phyloP scores from a whole-genome alignment of 1,284 basidiomycete species.

The Tausonia pullulans region DNA sequence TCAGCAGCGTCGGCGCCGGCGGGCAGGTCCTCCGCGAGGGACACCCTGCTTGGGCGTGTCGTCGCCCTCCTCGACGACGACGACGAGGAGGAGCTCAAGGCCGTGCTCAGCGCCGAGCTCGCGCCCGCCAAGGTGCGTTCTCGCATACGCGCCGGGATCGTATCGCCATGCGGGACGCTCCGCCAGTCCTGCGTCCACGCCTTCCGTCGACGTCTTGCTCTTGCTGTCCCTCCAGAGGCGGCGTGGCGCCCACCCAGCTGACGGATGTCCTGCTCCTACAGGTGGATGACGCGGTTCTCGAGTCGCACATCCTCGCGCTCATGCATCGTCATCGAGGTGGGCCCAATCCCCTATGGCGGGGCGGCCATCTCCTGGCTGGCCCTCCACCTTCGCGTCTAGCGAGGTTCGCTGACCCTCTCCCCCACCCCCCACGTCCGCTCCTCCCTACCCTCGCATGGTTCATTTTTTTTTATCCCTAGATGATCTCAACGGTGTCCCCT shows the following conservation, averaged over 20 bases:
- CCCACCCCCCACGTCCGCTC: neutral
- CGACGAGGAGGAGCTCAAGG: constrained; percentile 72
- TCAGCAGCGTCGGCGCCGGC: neutral
- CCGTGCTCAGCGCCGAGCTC: constrained; percentile 55
- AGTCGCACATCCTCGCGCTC: constrained; percentile 64
- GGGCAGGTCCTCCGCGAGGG: neutral
- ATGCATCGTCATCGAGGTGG: constrained; percentile 66
- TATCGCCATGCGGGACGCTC: neutral
- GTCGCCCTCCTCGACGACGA: constrained; percentile 63
- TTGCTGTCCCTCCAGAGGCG: neutral
- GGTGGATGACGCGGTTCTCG: constrained; percentile 41
- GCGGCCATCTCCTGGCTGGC: no score
- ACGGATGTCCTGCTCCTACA: neutral
- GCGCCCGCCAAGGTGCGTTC: constrained; percentile 23
- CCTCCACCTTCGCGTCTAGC: neutral
- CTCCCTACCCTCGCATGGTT: neutral
- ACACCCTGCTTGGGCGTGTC: constrained; percentile 46
- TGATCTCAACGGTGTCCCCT: constrained; percentile 67
- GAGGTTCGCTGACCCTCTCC: neutral
- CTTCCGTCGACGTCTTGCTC: neutral
- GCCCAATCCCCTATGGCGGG: neutral
- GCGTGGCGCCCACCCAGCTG: neutral
- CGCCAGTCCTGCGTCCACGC: neutral
- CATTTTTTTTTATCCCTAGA: constrained; percentile 27
- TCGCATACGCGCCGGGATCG: neutral